These are phyloP conservation scores for Eucalyptus curtisii DNA, from an alignment of 345 rosid species.

Conservation along the genomic window DNA sequence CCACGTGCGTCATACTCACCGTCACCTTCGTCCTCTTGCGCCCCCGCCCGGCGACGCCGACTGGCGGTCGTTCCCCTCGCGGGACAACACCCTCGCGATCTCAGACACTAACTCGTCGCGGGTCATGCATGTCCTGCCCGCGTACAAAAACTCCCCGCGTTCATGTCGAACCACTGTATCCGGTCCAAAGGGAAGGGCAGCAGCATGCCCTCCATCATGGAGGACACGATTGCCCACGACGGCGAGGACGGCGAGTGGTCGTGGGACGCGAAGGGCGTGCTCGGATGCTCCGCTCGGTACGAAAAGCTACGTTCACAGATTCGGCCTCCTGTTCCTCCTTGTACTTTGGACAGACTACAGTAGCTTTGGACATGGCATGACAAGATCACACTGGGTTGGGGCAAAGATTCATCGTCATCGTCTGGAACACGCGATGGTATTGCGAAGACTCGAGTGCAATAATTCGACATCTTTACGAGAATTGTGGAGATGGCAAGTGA, in stretches of 20 bases:
- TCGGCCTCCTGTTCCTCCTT: not conserved
- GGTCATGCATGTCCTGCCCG: not conserved
- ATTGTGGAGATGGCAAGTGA: not conserved
- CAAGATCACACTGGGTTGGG: not conserved
- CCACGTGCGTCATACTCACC: not conserved
- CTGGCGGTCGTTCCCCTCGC: not conserved
- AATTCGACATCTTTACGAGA: not conserved
- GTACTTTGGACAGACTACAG: not conserved
- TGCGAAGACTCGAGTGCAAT: not conserved
- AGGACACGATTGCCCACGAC: not conserved
- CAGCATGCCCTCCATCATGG: not conserved
- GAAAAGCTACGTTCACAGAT: not conserved
- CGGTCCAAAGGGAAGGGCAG: not conserved
- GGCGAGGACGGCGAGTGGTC: not conserved
- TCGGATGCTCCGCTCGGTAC: not conserved
- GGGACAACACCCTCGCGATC: not conserved
- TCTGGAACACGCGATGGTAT: not conserved
- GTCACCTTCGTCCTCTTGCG: not conserved
- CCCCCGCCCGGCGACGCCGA: too few species aligned
- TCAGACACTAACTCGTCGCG: not conserved
- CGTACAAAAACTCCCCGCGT: not conserved
- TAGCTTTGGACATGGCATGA: not conserved
- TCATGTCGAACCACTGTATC: not conserved
- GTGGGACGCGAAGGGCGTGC: not conserved
- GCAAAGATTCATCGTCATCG: not conserved